Conservation (phyloP, 1,139 yeast species). For the Arxiozyma telluris region DNA sequence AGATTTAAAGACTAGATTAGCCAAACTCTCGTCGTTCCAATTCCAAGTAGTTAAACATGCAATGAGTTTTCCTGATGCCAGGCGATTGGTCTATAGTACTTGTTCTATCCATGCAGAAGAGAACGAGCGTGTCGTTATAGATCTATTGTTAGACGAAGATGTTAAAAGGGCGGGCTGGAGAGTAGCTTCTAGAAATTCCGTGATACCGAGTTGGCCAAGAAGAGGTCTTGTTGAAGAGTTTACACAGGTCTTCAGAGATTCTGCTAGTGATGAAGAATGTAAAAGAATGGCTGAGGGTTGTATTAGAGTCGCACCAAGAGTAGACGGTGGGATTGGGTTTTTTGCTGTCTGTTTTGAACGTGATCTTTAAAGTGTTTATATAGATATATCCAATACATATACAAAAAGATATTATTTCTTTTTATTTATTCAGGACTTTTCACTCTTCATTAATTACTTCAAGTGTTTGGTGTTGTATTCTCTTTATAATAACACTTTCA, state of each 20-base stretch:
- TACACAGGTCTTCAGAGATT: constrained; percentile 37
- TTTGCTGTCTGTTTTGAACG: constrained; percentile 59
- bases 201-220: constrained; percentile 75
- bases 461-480: neutral
- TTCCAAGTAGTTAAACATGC: constrained; percentile 84
- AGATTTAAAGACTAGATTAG: constrained; percentile 47
- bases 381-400: neutral
- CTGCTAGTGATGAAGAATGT: constrained; percentile 31
- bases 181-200: constrained; percentile 52
- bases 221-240: constrained; percentile 73
- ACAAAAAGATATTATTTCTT: neutral
- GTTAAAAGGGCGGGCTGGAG: constrained; percentile 65
- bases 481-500: neutral
- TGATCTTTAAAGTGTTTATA: constrained; percentile 6
- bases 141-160: constrained; percentile 55
- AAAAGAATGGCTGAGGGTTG: constrained; percentile 70
- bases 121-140: constrained; percentile 83
- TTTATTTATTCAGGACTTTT: neutral
- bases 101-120: constrained; percentile 92
- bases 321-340: constrained; percentile 95
- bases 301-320: constrained; percentile 73
- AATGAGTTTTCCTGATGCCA: constrained; percentile 64
- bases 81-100: constrained; percentile 83
- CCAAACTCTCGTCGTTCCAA: constrained; percentile 76
- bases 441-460: neutral